Base-by-base conservation (phyloP, 225 moss, liverwort and hornwort genomes). In the Climacium dendroides region DNA sequence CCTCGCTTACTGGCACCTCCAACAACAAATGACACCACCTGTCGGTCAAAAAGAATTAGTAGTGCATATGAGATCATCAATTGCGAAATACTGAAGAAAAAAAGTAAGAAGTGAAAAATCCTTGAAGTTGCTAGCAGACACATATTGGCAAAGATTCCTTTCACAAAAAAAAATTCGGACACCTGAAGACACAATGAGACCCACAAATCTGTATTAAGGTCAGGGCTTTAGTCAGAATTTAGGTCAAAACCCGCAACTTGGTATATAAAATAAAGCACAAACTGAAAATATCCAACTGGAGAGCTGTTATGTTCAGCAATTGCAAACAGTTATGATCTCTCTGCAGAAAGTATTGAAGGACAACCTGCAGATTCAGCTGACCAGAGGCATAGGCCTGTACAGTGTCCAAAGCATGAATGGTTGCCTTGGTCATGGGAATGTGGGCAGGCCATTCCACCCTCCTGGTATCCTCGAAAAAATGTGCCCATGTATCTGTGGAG, bases 1-100 rank as follows among this genome's bases (percentile, higher is more conserved):
- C 97, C 96, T 52, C 97, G 92, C 87, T 99, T 99, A 91, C 99
- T 99, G 73, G 97, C 99, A 85, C 99, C 99, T 79, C 95, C 91
- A 39, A 96, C 91, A 55, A 99, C 95, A 89, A 96, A 99, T 52
- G 93, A 92, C 37, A 90, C 90, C 47, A 99, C 92, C 97, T 96
- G 85, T 78, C 22, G 29, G 64, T 16, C 54, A 43, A 74, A n/a
- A n/a, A 78, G 25, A 80, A 58, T 54, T 52, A 59, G 47, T 75
- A 54, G 34, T 34, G 82, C 15, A 62, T 34, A 39, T 6, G 64
- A 35, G 28, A 81, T 70, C 70, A 48, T 76, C 75, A 84, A 9
- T 60, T 55, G n/a, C 41, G 24, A 39, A 48, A 83, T 39, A 79
- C 57, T 57, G 37, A 55, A 70, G 76, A 39, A 41, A 50, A 74